A percentile compares a stretch with the other conserved stretches of the same genome.
Evolutionary conservation across 1,284 basidiomycete genomes (phyloP).

Genomic region (Kwoniella shivajii): DNA sequence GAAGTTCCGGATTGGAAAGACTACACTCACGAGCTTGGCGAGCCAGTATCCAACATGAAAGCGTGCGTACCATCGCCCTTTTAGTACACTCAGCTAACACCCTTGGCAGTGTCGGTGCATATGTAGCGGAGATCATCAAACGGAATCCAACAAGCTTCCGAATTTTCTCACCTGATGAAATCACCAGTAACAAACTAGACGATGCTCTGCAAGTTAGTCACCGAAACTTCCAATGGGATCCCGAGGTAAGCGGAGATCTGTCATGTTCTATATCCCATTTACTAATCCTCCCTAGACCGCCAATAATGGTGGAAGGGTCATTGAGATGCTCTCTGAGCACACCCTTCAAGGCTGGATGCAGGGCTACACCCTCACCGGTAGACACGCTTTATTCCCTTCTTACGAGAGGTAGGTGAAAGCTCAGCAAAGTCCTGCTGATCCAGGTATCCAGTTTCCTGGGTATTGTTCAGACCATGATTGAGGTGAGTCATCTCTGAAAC

Average conservation of each 20-base stretch:
- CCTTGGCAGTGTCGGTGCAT: slow-evolving; percentile 32
- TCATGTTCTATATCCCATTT: neutral
- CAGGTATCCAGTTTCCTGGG: slow-evolving; percentile 37
- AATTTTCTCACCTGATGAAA: slow-evolving; percentile 83
- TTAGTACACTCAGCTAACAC: neutral
- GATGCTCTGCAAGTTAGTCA: slow-evolving; percentile 64
- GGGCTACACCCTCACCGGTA: slow-evolving; percentile 70
- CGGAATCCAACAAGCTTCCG: slow-evolving; percentile 76
- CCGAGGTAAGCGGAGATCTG: slow-evolving; percentile 36
- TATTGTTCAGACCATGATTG: slow-evolving; percentile 56
- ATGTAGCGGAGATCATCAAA: slow-evolving; percentile 58
- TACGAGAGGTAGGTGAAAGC: slow-evolving; percentile 73
- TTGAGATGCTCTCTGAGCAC: slow-evolving; percentile 86
- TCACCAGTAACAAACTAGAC: slow-evolving; percentile 86
- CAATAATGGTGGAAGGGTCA: slow-evolving; percentile 68
- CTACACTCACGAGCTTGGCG: slow-evolving; percentile 61
- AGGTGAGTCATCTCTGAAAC: slow-evolving; percentile 16
- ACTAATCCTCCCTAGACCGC: slow-evolving; percentile 44
- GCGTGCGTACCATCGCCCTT: slow-evolving; percentile 45
- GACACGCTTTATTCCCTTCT: slow-evolving; percentile 80
- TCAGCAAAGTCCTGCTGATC: neutral
- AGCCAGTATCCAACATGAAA: slow-evolving; percentile 74
- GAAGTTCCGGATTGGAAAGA: slow-evolving; percentile 67
- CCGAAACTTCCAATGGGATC: slow-evolving; percentile 79
- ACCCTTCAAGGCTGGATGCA: slow-evolving; percentile 85